A percentile compares a stretch with the other conserved stretches of the same genome.
phyloP scores from a whole-genome alignment of 2,329 filamentous ascomycete genomes.

The Ophiostoma perfectum region DNA sequence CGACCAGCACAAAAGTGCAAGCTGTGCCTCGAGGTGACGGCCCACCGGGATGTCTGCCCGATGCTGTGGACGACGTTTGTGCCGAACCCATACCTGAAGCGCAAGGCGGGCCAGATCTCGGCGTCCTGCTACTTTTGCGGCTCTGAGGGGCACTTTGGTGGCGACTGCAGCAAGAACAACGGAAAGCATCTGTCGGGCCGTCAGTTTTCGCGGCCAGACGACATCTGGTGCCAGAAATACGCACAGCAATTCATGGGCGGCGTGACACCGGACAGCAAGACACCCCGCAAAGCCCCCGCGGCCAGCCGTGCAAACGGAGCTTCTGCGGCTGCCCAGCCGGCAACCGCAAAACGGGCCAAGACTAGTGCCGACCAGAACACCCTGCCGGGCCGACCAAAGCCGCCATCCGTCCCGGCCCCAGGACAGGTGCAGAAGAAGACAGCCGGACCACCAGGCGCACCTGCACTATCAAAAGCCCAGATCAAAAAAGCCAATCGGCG shows the following conservation, averaged over 20 bases:
- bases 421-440: background rate
- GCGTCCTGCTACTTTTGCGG: conserved; percentile 55
- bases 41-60: conserved; percentile 28
- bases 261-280: background rate
- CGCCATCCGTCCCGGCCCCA: background rate
- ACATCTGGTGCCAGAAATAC: conserved; percentile 46
- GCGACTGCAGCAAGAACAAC: conserved; percentile 44
- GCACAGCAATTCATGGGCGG: conserved; percentile 6
- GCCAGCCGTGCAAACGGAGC: background rate
- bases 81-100: conserved; percentile 37
- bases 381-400: background rate
- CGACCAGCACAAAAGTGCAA: conserved; percentile 8
- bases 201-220: conserved; percentile 30
- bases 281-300: background rate
- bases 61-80: conserved; percentile 54
- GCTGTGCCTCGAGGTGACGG: conserved; percentile 15
- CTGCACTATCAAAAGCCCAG: conserved; percentile 1
- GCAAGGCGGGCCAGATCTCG: conserved; percentile 47
- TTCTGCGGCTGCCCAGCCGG: background rate
- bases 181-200: conserved; percentile 24
- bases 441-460: background rate
- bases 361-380: background rate
- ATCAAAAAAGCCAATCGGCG: conserved; percentile 6
- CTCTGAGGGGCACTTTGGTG: conserved; percentile 48
- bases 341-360: conserved; percentile 4